These are phyloP conservation scores for Zymoseptoria brevis DNA, from an alignment of 2,329 filamentous ascomycete species.

Conservation along the genomic window DNA sequence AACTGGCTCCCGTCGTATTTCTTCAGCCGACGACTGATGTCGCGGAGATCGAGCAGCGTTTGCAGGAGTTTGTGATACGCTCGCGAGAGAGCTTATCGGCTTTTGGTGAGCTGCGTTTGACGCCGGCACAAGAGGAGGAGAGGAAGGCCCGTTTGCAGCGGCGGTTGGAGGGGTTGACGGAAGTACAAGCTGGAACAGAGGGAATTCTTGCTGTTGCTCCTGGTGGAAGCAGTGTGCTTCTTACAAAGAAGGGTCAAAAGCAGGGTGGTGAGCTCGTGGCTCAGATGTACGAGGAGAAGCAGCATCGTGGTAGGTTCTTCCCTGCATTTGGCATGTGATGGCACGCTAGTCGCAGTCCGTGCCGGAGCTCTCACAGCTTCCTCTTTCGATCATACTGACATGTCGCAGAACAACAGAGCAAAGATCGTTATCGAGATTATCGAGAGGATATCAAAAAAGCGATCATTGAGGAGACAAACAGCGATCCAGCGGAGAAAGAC, in stretches of 20 bases:
- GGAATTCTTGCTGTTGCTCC: background rate
- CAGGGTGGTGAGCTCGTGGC: background rate
- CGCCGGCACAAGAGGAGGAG: background rate
- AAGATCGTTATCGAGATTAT: background rate
- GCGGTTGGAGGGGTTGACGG: background rate
- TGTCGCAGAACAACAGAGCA: background rate
- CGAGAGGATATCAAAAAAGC: background rate
- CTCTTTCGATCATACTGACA: background rate
- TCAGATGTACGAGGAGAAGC: background rate
- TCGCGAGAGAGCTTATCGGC: background rate
- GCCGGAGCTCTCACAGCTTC: background rate
- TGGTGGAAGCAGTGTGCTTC: background rate
- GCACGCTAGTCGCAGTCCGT: background rate
- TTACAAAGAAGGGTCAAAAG: background rate
- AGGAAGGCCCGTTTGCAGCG: background rate
- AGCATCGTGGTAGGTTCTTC: background rate
- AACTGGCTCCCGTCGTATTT: background rate
- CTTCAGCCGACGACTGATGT: constrained; percentile 6
- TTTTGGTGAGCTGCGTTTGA: background rate
- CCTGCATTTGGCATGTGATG: background rate
- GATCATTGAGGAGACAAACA: background rate
- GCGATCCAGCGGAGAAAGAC: background rate
- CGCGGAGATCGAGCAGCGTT: constrained; percentile 3
- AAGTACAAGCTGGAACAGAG: background rate
- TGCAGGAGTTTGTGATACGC: background rate